phyloP scores from a whole-genome alignment of 192 early-diverging fungal genomes.

The Gamsiella multidivaricata region DNA sequence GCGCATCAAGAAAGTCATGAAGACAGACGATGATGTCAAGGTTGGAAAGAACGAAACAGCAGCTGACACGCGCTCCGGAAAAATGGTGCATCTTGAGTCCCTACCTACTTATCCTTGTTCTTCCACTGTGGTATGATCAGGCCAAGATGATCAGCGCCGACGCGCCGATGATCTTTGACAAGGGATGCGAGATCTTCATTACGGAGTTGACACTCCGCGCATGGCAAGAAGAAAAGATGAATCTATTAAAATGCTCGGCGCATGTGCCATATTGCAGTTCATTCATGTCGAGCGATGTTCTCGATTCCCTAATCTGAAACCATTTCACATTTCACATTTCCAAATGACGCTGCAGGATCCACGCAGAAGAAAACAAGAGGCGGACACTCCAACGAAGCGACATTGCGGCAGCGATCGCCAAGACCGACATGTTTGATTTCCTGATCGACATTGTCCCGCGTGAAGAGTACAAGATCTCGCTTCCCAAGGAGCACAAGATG shows the following conservation, averaged over 20 bases:
- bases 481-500: constrained; percentile 48
- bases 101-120: neutral
- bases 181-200: constrained; percentile 98
- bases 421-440: constrained; percentile 97
- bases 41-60: constrained; percentile 44
- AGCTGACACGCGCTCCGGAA: neutral
- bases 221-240: constrained; percentile 63
- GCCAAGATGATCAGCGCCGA: constrained; percentile 73
- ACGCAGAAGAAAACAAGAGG: constrained; percentile 97
- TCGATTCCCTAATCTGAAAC: no score
- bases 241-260: no score
- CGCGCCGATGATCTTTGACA: constrained; percentile 93
- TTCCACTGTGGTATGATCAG: constrained; percentile 11
- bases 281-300: no score
- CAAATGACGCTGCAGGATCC: constrained; percentile 67
- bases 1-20: constrained; percentile 98
- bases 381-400: constrained; percentile 94
- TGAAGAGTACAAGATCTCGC: constrained; percentile 72
- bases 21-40: constrained; percentile 96
- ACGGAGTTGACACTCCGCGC: constrained; percentile 86
- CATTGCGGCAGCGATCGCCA: constrained; percentile 87
- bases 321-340: no score
- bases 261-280: no score
- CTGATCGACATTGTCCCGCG: constrained; percentile 97
- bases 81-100: neutral